These are phyloP conservation scores for Zygosaccharomyces kombuchaensis DNA, from an alignment of 805 yeast species.

Conservation along the genomic window DNA sequence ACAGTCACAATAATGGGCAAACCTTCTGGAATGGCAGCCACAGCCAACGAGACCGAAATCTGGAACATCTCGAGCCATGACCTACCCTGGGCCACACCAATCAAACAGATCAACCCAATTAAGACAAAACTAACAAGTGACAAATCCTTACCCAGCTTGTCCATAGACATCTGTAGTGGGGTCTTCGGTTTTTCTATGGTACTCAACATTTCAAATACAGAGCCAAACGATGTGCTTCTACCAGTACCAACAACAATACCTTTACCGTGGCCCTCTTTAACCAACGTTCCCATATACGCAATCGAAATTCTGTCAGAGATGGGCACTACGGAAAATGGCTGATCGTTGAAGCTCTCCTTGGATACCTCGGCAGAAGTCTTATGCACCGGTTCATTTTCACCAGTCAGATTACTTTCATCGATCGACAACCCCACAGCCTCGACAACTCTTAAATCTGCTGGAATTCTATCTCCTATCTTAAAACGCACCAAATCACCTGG, in stretches of 20 bases:
- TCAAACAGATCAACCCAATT: constrained; percentile 84
- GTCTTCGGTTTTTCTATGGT: constrained; percentile 96
- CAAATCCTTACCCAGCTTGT: constrained; percentile 85
- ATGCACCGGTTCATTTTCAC: constrained; percentile 85
- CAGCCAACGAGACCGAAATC: constrained; percentile 94
- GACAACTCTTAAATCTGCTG: constrained; percentile 86
- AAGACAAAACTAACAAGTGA: constrained; percentile 79
- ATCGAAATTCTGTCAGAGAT: constrained; percentile 68
- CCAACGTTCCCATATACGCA: constrained; percentile 97
- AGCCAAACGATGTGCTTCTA: constrained; percentile 84
- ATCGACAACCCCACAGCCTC: constrained; percentile 75
- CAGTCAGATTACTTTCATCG: constrained; percentile 93
- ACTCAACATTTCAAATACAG: constrained; percentile 92
- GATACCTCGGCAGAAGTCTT: constrained; percentile 50
- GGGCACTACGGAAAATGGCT: constrained; percentile 41
- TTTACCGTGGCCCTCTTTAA: constrained; percentile 90
- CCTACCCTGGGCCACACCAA: constrained; percentile 90
- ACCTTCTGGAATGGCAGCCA: constrained; percentile 99
- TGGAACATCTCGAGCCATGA: constrained; percentile 98
- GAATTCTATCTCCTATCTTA: constrained; percentile 89
- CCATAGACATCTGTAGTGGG: constrained; percentile 94
- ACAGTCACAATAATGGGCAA: constrained; percentile 97
- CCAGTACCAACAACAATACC: constrained; percentile 95
- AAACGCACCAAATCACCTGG: constrained; percentile 95
- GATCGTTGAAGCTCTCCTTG: constrained; percentile 25